A percentile compares a stretch with the other conserved stretches of the same genome.
Evolutionary conservation across 495 filamentous ascomycete species (phyloP).

Genomic region (Penicillium paxilli): DNA sequence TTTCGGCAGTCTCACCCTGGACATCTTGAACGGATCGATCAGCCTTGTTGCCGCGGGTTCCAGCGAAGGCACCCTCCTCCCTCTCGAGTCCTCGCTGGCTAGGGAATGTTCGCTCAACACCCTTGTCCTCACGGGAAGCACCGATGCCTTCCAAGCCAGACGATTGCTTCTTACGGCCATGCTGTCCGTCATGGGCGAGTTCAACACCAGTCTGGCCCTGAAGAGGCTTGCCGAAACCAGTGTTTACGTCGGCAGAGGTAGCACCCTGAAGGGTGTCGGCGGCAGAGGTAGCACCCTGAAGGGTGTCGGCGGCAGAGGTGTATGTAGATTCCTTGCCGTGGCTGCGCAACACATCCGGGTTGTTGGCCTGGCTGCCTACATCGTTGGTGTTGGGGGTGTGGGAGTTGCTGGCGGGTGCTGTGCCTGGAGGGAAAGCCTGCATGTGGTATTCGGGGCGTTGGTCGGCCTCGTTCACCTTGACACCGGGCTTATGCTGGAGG

Average conservation of each 20-base stretch:
- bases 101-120: slow-evolving; percentile 26
- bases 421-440: slow-evolving; percentile 60
- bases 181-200: slow-evolving; percentile 52
- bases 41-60: slow-evolving; percentile 31
- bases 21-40: slow-evolving; percentile 42
- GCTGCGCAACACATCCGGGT: slow-evolving; percentile 36
- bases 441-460: slow-evolving; percentile 61
- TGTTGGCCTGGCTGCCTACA: slow-evolving; percentile 46
- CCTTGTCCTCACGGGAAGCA: slow-evolving; percentile 28
- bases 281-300: slow-evolving; percentile 62
- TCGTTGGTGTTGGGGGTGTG: slow-evolving; percentile 57
- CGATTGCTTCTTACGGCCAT: slow-evolving; percentile 52
- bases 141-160: slow-evolving; percentile 57
- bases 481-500: slow-evolving; percentile 65
- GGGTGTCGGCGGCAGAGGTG: slow-evolving; percentile 51
- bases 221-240: slow-evolving; percentile 58
- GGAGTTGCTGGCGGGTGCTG: slow-evolving; percentile 61
- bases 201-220: slow-evolving; percentile 63
- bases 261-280: slow-evolving; percentile 60
- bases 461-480: slow-evolving; percentile 58
- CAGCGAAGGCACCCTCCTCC: slow-evolving; percentile 18
- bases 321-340: slow-evolving; percentile 43
- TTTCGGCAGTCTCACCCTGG: slow-evolving; percentile 45
- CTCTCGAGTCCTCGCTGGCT: slow-evolving; percentile 33
- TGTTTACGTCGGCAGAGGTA: slow-evolving; percentile 62